Base-by-base conservation (phyloP, 1,139 yeast genomes). In the Suhomyces taliae region DNA sequence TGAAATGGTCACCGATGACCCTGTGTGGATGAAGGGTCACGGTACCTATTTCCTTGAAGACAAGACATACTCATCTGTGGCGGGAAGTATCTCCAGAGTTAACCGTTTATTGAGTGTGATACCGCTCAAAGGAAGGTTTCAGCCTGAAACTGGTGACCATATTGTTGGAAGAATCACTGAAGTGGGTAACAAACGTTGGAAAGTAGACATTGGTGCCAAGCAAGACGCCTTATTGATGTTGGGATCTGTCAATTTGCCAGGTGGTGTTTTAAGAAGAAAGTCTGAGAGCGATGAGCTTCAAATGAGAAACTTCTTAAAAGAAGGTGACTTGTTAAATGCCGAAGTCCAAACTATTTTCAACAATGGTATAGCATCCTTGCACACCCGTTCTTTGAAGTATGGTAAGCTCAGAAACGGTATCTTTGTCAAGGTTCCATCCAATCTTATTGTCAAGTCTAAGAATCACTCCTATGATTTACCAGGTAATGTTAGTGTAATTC, bases 1-100 rank as follows among this genome's bases (percentile, higher is more conserved):
- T n/a, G 98, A 95, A 63, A 71, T 91, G 47, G 89, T 95, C 14
- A 93, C 99, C 0, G 95, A 88, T 58, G 99, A 95, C 61, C 90
- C 97, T 7, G 80, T 87, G 6, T 93, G 98, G 97, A 95, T 95
- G 99, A 82, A 96, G 64, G 99, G 99, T 33, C 99, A 95, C 64
- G 99, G 99, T 3, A 95, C 99, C 0, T 93, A 90, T 64, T 83
- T 86, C 53, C 70, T 85, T 37, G 81, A 81, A 34, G 82, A 80
- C 48, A 74, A 79, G 56, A 90, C 97, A 1, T 90, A 82, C 63
- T 87, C 97, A 1, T 85, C 97, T 0, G 96, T 93, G 4, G 97
- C 97, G 0, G 99, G 99, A 4, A 83, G 84, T 15, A 85, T 95
- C 12, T 81, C 89, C 1, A 76, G 95, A 56, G 97, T 91, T 44